These are phyloP conservation scores for Sesbania bispinosa DNA, from an alignment of 306 rosid species.

Conservation along the genomic window DNA sequence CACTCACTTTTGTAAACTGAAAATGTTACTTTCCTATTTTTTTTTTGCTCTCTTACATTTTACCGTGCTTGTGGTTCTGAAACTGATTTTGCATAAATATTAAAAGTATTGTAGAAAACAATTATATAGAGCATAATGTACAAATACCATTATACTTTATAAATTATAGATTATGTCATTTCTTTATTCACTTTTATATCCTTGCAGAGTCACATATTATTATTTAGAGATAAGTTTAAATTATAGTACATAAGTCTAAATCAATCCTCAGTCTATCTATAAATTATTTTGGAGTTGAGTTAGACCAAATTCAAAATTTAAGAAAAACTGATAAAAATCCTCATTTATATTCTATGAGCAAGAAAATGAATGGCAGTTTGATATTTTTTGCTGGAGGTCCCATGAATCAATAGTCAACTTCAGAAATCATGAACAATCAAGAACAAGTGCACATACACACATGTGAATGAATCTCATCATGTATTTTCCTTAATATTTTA, in stretches of 20 bases:
- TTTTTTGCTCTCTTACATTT: background rate
- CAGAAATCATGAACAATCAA: conserved; percentile 1
- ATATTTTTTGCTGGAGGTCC: background rate
- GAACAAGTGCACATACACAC: conserved; percentile 17
- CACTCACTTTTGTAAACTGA: background rate
- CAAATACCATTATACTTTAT: background rate
- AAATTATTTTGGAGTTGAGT: no score
- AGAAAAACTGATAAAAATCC: no score
- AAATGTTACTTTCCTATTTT: background rate
- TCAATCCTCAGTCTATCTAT: no score
- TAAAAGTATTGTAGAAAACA: background rate
- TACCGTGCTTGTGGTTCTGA: background rate
- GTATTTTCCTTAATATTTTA: background rate
- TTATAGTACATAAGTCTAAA: no score
- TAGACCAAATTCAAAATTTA: no score
- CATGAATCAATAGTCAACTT: background rate
- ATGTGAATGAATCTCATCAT: conserved; percentile 32
- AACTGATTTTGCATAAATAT: background rate
- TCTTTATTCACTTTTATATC: background rate
- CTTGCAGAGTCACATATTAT: no score
- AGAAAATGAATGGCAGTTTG: background rate
- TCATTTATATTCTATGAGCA: no score
- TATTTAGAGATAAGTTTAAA: no score
- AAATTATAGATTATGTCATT: background rate
- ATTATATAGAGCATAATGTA: background rate